phyloP scores from a whole-genome alignment of 2,329 filamentous ascomycete genomes.

The Lachnellula occidentalis region DNA sequence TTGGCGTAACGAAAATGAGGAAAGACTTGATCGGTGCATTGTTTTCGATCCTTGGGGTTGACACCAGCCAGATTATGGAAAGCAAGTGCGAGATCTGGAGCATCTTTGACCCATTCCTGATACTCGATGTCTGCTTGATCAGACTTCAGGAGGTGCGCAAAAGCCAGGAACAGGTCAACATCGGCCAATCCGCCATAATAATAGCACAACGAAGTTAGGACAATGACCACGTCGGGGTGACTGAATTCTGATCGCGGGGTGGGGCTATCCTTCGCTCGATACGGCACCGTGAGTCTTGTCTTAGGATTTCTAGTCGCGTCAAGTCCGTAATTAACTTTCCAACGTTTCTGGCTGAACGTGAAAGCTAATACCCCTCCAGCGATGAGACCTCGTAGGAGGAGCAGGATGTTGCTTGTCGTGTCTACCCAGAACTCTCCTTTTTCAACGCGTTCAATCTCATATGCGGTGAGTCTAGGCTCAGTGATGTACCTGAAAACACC shows the following conservation, averaged over 20 bases:
- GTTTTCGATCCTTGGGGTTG: slow-evolving; percentile 50
- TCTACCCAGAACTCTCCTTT: slow-evolving; percentile 24
- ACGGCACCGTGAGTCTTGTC: slow-evolving; percentile 52
- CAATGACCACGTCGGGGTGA: slow-evolving; percentile 53
- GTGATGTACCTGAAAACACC: slow-evolving; percentile 6
- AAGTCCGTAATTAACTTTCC: slow-evolving; percentile 60
- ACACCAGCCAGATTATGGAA: slow-evolving; percentile 44
- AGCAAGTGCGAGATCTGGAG: slow-evolving; percentile 28
- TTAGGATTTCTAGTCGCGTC: slow-evolving; percentile 33
- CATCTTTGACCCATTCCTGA: slow-evolving; percentile 39
- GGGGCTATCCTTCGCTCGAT: slow-evolving; percentile 53
- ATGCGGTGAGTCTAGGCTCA: slow-evolving; percentile 1
- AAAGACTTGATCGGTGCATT: slow-evolving; percentile 47
- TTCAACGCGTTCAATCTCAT: slow-evolving; percentile 8
- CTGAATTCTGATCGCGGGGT: slow-evolving; percentile 54
- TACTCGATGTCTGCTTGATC: slow-evolving; percentile 51
- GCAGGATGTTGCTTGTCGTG: slow-evolving; percentile 31
- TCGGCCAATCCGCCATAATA: slow-evolving; percentile 52
- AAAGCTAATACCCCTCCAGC: slow-evolving; percentile 50
- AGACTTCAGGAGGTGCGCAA: slow-evolving; percentile 43
- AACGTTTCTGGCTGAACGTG: slow-evolving; percentile 51
- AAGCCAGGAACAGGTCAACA: slow-evolving; percentile 41
- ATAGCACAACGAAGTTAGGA: slow-evolving; percentile 50
- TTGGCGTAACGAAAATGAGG: slow-evolving; percentile 48
- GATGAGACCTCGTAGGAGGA: slow-evolving; percentile 52